Conservation (phyloP, 169 alveolate genomes). For the Theileria sp. region DNA sequence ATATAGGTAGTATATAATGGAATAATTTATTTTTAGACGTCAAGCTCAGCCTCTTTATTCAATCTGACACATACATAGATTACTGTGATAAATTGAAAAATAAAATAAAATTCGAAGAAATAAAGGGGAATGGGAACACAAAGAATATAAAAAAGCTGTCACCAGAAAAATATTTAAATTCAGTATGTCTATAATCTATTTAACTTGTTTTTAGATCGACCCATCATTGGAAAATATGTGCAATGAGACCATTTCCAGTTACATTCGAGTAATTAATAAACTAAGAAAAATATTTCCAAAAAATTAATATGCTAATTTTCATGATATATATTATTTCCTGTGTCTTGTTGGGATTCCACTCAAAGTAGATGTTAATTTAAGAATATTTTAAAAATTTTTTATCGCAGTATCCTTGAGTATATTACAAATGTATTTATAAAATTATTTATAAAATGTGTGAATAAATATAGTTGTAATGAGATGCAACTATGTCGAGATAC, state of each 20-base stretch:
- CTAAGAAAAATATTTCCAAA: slow-evolving; percentile 19
- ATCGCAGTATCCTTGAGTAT: background rate
- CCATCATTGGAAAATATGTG: slow-evolving; percentile 23
- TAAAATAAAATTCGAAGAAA: slow-evolving; percentile 17
- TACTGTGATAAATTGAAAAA: slow-evolving; percentile 13
- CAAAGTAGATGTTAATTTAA: background rate
- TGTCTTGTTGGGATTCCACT: slow-evolving; percentile 10
- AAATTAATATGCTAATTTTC: background rate
- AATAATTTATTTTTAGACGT: slow-evolving; percentile 8
- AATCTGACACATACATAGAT: slow-evolving; percentile 13
- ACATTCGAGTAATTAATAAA: slow-evolving; percentile 20
- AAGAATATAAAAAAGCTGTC: background rate
- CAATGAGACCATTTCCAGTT: slow-evolving; percentile 22
- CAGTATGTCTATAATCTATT: background rate
- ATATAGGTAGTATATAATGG: background rate
- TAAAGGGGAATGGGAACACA: slow-evolving; percentile 7
- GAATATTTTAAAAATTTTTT: background rate
- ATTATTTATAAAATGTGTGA: background rate
- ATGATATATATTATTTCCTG: background rate
- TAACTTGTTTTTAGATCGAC: background rate
- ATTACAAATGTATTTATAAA: background rate
- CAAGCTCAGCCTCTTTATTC: slow-evolving; percentile 11
- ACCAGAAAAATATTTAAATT: slow-evolving; percentile 3
- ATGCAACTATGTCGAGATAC: slow-evolving; percentile 2
- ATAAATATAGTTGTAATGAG: background rate